A percentile compares a stretch with the other conserved stretches of the same genome.
phyloP scores from a whole-genome alignment of 345 rosid species.

The Ricinus communis region DNA sequence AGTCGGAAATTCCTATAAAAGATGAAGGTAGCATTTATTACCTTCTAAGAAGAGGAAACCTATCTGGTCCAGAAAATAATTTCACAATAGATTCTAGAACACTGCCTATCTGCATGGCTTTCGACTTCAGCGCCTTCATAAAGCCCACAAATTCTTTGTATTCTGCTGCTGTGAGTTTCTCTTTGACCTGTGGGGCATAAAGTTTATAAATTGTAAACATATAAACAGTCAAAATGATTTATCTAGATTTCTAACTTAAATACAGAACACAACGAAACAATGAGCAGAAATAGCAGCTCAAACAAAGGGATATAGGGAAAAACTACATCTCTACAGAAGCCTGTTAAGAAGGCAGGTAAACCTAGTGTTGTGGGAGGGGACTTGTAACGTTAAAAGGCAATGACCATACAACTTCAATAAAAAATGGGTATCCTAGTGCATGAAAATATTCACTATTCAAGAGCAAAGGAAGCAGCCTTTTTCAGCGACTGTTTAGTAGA shows the following conservation, averaged over 20 bases:
- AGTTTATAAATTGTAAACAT: background rate
- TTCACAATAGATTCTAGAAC: conserved; percentile 64
- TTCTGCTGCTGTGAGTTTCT: conserved; percentile 68
- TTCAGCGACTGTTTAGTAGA: no score
- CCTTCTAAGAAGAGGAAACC: conserved; percentile 73
- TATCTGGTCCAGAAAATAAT: conserved; percentile 65
- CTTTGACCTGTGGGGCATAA: conserved; percentile 52
- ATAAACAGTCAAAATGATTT: background rate
- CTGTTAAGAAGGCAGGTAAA: no score
- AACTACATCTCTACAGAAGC: no score
- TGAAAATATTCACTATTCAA: no score
- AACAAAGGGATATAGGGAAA: no score
- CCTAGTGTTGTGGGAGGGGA: no score
- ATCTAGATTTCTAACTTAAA: background rate
- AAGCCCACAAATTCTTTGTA: conserved; percentile 79
- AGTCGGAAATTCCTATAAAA: background rate
- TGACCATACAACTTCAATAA: no score
- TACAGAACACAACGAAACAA: background rate
- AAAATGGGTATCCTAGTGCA: no score
- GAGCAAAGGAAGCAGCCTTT: no score
- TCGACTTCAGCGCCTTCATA: conserved; percentile 84
- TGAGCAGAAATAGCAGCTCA: no score
- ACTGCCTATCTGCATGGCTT: conserved; percentile 53
- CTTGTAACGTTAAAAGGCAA: no score
- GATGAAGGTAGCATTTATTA: conserved; percentile 13